phyloP scores from a whole-genome alignment of 2,329 filamentous ascomycete species.

The Nothopassalora personata region DNA sequence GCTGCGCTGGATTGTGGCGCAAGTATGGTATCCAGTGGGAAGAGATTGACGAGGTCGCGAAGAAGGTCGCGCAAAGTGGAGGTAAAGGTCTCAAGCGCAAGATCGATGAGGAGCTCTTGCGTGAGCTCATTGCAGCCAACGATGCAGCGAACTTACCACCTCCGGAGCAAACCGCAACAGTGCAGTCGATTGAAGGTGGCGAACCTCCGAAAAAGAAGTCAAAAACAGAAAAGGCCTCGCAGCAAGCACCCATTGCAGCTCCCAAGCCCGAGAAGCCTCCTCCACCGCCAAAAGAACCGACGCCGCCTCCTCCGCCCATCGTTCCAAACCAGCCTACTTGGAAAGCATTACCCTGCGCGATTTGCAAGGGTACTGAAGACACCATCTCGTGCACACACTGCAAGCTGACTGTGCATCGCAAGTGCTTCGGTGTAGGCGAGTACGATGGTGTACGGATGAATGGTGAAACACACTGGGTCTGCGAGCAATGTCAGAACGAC shows the following conservation, averaged over 20 bases:
- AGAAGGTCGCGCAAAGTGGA: constrained; percentile 78
- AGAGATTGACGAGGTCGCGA: constrained; percentile 82
- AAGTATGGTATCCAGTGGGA: constrained; percentile 96
- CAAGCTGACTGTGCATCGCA: constrained; percentile 81
- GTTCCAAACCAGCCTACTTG: constrained; percentile 73
- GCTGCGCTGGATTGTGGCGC: constrained; percentile 90
- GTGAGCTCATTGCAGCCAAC: constrained; percentile 62
- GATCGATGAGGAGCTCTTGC: constrained; percentile 87
- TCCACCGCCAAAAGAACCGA: constrained; percentile 46
- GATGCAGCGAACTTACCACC: constrained; percentile 38
- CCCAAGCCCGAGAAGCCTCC: constrained; percentile 52
- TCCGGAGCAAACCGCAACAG: constrained; percentile 20
- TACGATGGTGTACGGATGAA: constrained; percentile 48
- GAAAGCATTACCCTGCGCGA: constrained; percentile 72
- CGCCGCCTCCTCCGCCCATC: constrained; percentile 58
- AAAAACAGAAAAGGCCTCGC: constrained; percentile 41
- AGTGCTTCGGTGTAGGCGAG: constrained; percentile 84
- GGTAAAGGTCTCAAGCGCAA: constrained; percentile 81
- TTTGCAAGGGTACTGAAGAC: constrained; percentile 72
- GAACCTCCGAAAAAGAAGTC: constrained; percentile 59
- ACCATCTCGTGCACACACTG: constrained; percentile 78
- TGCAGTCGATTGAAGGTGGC: constrained; percentile 25
- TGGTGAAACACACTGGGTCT: constrained; percentile 69
- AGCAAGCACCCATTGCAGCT: constrained; percentile 38
- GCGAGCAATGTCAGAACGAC: constrained; percentile 94